A percentile compares a stretch with the other conserved stretches of the same genome.
Evolutionary conservation across 345 rosid species (phyloP).

Genomic region (Cardamine chenopodiifolia): DNA sequence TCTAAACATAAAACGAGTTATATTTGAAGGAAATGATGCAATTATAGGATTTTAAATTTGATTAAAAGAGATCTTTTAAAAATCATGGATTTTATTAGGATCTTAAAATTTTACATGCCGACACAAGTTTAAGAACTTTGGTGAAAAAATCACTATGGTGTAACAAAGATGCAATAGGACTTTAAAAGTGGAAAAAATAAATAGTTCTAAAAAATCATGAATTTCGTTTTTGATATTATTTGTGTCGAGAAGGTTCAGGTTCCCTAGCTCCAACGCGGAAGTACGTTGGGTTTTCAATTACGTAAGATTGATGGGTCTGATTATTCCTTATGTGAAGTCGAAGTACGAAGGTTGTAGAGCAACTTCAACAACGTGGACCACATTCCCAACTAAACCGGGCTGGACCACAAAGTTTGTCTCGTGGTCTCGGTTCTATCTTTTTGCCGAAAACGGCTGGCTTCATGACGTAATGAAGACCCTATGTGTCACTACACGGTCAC

Average conservation of each 20-base stretch:
- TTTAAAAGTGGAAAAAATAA: no score
- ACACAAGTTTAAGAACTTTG: neutral
- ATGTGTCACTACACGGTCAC: conserved; percentile 30
- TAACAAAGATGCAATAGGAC: no score
- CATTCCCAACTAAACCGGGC: conserved; percentile 31
- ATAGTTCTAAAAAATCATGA: no score
- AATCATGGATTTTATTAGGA: neutral
- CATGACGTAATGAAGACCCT: conserved; percentile 7
- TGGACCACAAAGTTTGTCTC: conserved; percentile 28
- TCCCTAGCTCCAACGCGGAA: no score
- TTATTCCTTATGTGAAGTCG: conserved; percentile 34
- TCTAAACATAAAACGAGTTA: no score
- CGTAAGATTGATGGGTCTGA: conserved; percentile 23
- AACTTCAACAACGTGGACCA: conserved; percentile 30
- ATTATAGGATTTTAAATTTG: no score
- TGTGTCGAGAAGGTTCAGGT: no score
- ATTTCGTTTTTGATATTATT: no score
- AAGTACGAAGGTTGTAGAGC: conserved; percentile 25
- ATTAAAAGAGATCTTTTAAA: no score
- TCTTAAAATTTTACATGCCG: neutral
- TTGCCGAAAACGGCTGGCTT: conserved; percentile 35
- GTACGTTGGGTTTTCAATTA: neutral
- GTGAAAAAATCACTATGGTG: neutral
- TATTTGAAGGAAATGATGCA: no score
- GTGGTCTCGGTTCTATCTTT: conserved; percentile 33